Base-by-base conservation (phyloP, 495 filamentous ascomycete species). In the Bacidia rubella region DNA sequence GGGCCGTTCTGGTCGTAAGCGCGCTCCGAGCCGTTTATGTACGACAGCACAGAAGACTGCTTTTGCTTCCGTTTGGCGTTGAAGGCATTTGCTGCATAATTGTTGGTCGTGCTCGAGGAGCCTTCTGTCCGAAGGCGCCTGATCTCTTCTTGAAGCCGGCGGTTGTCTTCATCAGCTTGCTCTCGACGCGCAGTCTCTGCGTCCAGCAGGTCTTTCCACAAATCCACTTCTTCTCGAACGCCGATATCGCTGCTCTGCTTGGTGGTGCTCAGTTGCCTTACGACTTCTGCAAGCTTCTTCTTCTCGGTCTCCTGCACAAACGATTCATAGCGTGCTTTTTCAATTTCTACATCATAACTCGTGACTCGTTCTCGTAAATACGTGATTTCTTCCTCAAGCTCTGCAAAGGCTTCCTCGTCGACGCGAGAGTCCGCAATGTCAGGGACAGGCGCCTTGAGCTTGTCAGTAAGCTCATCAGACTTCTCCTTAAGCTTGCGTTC, bases 161-260 rank as follows among this genome's bases (percentile, higher is more conserved):
- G 81, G 54, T 89, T 89, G 50, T 95, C 89, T 25, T 90, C 85
- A 47, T 96, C 88, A 19, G 85, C 78, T 64, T 95, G 87, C 65
- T 96, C 92, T 38, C 92, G 79, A 49, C 89, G 78, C 1, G 86
- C 80, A 4, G 86, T 90, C 64, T 97, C 92, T 43, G 90, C 84
- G 59, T 96, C 87, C n/a, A 95, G 75, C 59, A 96, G 79, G 61
- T 98, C 90, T 63, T 90, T 92, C 82, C 85, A 93, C 68, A 95
- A 89, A 47, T 90, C 78, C 53, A 89, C 79, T 58, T 94, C 87
- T 65, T 96, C 92, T 60, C 88, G 80, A 26, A 84, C 77, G 3
- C 84, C 85, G 2, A 85, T 67, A 62, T 80, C 80, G 27, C 81
- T 81, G 22, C 79, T 81, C 21, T 76, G 74, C 4, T 74, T 68